Evolutionary conservation across 2,329 filamentous ascomycete genomes (phyloP), one percentile per base, ranked within the genome.

Genomic region (Pestalotiopsis sp.): DNA sequence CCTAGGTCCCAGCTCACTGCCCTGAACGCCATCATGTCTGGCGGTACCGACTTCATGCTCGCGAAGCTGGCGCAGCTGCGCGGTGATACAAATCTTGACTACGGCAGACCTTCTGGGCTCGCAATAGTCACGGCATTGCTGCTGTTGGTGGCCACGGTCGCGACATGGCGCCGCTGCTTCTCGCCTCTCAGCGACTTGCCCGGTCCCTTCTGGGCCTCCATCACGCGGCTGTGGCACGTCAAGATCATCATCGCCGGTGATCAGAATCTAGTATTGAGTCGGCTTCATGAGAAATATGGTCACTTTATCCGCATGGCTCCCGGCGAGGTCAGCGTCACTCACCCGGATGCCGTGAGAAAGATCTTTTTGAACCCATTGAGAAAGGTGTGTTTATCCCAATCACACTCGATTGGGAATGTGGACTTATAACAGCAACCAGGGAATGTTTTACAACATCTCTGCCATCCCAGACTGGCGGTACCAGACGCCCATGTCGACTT

Each of bases 301-400:
- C 70, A 78, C 41, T 82, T 83, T 69, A 78, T 84, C 58, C 80
- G 82, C 14, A 82, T 83, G 41, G 74, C 75, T 20, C 73, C 77
- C 38, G 80, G 82, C 64, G 66, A 68, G 39, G 61, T 84, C 69
- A 82, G 80, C 67, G 74, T 83, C 38, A 78, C 77, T 58, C 77
- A 84, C 70, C 78, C 81, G 4, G 78, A 82, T 68, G 81, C 78
- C n/a, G 74, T 82, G 14, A 74, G 73, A n/a, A 72, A 78, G 66
- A 73, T 83, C 6, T 75, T 83, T 3, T 71, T 78, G 55, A 74
- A 74, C 2, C 75, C 75, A 4, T 69, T 81, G 1, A 70, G 73
- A 25, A 77, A 83, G 75, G 81, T 74, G 2, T 11, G 25, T 14
- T 80, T 76, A 76, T 81, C 81, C 72, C 20, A 5, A 1, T 39